A percentile compares a stretch with the other conserved stretches of the same genome.
Evolutionary conservation across 73 alveolate genomes (phyloP).

Genomic region (Paraurostyla sp.): DNA sequence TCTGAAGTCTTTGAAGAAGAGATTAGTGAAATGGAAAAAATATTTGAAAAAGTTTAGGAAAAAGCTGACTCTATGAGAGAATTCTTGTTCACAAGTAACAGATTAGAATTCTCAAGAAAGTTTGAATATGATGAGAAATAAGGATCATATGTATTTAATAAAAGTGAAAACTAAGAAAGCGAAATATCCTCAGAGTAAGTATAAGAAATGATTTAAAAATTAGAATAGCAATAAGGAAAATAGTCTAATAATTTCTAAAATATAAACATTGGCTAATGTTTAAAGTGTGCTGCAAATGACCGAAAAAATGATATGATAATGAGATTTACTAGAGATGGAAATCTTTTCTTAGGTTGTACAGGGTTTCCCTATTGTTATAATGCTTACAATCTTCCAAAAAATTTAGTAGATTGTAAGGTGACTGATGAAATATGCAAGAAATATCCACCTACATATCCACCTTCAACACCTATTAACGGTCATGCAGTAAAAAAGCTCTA

Average conservation of each 20-base stretch:
- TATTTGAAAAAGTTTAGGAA: conserved; percentile 78
- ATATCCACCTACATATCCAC: conserved; percentile 15
- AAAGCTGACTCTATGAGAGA: conserved; percentile 16
- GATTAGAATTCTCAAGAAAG: not conserved
- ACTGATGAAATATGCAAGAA: conserved; percentile 46
- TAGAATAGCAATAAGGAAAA: not conserved
- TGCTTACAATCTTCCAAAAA: conserved; percentile 46
- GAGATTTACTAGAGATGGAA: conserved; percentile 27
- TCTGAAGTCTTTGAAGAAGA: conserved; percentile 75
- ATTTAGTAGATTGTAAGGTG: not conserved
- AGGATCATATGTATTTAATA: too few relatives aligned
- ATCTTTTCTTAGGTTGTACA: conserved; percentile 64
- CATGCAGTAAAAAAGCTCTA: too few relatives aligned
- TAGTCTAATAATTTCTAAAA: not conserved
- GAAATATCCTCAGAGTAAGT: not conserved
- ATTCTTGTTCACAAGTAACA: not conserved
- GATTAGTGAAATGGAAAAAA: conserved; percentile 82
- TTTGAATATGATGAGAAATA: not conserved
- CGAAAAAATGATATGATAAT: conserved; percentile 14
- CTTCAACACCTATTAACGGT: too few relatives aligned
- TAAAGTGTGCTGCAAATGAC: too few relatives aligned
- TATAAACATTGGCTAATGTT: conserved; percentile 49
- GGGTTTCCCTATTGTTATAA: conserved; percentile 71
- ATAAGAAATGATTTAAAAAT: not conserved
- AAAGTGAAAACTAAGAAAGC: not conserved